Evolutionary conservation across 2,329 filamentous ascomycete genomes (phyloP).

Genomic region (Venturia oleaginea): DNA sequence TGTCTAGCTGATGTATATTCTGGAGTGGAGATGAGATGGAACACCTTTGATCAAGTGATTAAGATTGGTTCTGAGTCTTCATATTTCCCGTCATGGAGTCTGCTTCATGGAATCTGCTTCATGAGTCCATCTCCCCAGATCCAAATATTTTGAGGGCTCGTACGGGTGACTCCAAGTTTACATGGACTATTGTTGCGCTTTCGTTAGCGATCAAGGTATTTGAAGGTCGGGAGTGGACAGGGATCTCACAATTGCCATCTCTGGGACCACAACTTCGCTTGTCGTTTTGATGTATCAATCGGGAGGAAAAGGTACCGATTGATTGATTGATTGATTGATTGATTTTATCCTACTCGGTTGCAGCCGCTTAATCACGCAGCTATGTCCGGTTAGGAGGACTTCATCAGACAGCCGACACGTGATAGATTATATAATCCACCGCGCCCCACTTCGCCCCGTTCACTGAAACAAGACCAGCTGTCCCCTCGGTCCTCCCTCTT

Average conservation of each 20-base stretch:
- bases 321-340: no score
- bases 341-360: no score
- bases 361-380: no score
- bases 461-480: no score
- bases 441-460: no score
- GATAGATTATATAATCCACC: no score
- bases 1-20: not conserved
- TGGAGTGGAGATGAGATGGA: not conserved
- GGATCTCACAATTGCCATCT: conserved; percentile 23
- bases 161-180: conserved; percentile 17
- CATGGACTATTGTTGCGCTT: conserved; percentile 12
- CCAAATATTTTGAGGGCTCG: conserved; percentile 19
- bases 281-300: no score
- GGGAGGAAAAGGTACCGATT: no score
- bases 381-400: no score
- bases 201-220: not conserved
- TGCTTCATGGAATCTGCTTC: conserved; percentile 18
- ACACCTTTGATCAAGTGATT: conserved; percentile 23
- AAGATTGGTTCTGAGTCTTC: conserved; percentile 32
- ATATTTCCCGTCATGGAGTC: conserved; percentile 27
- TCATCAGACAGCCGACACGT: no score
- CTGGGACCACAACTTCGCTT: conserved; percentile 25
- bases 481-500: no score
- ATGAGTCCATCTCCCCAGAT: conserved; percentile 17
- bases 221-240: not conserved